Conservation (phyloP, 192 early-diverging fungal species). For the Lunasporangiospora selenospora region DNA sequence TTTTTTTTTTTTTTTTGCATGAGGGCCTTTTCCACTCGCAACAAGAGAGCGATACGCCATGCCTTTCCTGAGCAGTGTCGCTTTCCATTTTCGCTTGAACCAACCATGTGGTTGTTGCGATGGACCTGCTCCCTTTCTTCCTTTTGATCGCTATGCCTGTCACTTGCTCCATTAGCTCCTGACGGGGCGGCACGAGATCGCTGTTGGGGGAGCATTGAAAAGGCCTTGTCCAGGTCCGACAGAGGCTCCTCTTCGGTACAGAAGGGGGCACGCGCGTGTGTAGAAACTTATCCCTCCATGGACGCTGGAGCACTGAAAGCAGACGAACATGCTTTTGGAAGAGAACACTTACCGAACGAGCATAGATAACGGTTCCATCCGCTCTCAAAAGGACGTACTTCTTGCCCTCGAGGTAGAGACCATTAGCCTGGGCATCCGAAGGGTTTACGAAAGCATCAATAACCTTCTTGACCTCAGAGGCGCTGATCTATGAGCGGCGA, state of each 20-base stretch:
- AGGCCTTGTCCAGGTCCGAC: background rate
- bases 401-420: constrained; percentile 66
- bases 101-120: too few relatives aligned
- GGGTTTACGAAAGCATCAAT: constrained; percentile 69
- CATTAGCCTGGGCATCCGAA: constrained; percentile 60
- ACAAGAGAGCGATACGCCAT: too few relatives aligned
- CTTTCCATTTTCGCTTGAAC: too few relatives aligned
- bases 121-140: too few relatives aligned
- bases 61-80: too few relatives aligned
- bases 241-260: background rate
- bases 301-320: background rate
- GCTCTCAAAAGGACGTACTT: constrained; percentile 81
- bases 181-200: too few relatives aligned
- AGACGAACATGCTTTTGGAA: background rate
- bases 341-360: constrained; percentile 67
- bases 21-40: too few relatives aligned
- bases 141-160: too few relatives aligned
- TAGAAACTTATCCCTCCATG: background rate
- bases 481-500: constrained; percentile 64
- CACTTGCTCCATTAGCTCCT: too few relatives aligned
- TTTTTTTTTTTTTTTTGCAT: too few relatives aligned
- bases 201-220: background rate
- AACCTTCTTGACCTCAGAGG: constrained; percentile 64
- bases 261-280: too few relatives aligned
- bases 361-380: constrained; percentile 75